Conservation (phyloP, 1,284 basidiomycete genomes). For the Ganoderma lucidum region DNA sequence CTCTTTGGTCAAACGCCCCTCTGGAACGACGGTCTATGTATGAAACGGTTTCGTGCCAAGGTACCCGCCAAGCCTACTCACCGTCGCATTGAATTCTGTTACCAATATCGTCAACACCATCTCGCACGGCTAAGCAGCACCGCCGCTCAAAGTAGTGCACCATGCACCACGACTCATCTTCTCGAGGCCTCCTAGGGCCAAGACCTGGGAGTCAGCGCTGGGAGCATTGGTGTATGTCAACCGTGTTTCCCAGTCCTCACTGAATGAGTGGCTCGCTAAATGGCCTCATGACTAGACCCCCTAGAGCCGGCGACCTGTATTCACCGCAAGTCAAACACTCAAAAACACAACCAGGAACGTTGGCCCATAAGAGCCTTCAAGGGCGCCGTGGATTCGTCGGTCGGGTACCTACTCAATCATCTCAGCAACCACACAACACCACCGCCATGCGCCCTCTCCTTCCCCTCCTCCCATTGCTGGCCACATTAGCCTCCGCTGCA, state of each 20-base stretch:
- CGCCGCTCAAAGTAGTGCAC: neutral
- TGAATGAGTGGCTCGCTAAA: neutral
- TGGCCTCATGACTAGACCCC: neutral
- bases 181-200: neutral
- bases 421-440: neutral
- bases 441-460: neutral
- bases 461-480: slow-evolving; percentile 3
- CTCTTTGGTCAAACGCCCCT: neutral
- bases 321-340: no score
- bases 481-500: neutral
- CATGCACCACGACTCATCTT: neutral
- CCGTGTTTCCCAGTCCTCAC: neutral
- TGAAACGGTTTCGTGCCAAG: neutral
- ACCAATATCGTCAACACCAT: neutral
- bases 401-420: neutral
- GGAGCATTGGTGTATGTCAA: no score
- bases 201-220: neutral
- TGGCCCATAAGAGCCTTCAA: neutral
- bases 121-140: neutral
- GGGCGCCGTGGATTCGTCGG: neutral
- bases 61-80: neutral
- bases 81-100: neutral
- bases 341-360: neutral
- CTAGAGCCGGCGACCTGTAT: neutral
- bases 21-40: neutral